Evolutionary conservation across 192 early-diverging fungal genomes (phyloP).

Genomic region (Backusella circina): DNA sequence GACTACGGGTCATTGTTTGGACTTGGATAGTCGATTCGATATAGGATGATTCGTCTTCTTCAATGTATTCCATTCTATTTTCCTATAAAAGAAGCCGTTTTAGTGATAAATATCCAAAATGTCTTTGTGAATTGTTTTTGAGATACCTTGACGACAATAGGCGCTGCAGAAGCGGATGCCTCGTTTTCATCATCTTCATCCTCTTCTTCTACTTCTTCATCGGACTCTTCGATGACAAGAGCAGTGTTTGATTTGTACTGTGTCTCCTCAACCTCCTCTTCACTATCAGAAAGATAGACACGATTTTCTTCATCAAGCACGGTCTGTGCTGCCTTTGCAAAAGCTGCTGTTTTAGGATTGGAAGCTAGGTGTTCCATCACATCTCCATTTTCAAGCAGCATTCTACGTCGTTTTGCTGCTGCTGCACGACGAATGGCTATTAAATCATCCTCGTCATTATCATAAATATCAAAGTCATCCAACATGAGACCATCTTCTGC

Average conservation of each 20-base stretch:
- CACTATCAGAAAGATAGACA: constrained; percentile 27
- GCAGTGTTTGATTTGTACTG: neutral
- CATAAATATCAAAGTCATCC: constrained; percentile 31
- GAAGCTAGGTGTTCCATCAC: constrained; percentile 15
- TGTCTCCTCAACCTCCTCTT: constrained; percentile 19
- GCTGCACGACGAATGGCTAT: constrained; percentile 25
- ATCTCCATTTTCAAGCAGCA: constrained; percentile 21
- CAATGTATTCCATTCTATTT: neutral
- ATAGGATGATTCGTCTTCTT: neutral
- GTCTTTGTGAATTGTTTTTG: neutral
- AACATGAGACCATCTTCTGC: constrained; percentile 19
- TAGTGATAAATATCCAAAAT: neutral
- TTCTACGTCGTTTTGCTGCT: constrained; percentile 20
- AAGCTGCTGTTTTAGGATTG: constrained; percentile 34
- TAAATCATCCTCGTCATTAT: constrained; percentile 31
- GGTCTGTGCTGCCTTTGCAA: constrained; percentile 35
- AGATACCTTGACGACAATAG: neutral
- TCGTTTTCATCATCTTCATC: neutral
- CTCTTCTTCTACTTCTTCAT: constrained; percentile 14
- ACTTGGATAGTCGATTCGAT: neutral
- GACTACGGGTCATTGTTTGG: neutral
- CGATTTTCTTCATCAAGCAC: constrained; percentile 17
- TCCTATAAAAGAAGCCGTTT: neutral
- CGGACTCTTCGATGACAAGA: neutral
- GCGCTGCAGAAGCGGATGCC: neutral